Percentiles rank a stretch among this genome's conserved stretches.
Evolutionary conservation across 441 rosid genomes (phyloP).

Genomic region (Dalechampia spathulata): DNA sequence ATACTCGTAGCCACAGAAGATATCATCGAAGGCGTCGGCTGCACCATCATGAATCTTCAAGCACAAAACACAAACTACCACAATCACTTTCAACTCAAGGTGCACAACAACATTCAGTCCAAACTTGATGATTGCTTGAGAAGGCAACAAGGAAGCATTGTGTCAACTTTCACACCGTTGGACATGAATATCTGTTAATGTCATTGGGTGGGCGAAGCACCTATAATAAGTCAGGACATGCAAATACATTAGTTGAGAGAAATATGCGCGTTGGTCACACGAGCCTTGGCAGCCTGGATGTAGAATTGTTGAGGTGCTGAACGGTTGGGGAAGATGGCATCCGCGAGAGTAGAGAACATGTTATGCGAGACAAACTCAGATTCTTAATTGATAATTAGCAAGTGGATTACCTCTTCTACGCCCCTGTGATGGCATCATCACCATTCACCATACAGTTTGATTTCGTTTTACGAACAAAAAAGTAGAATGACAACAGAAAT

Average conservation of each 20-base stretch:
- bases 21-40: constrained; percentile 34
- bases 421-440: no score
- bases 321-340: no score
- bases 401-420: no score
- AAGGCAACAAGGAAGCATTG: neutral
- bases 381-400: no score
- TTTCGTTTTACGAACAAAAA: neutral
- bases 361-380: no score
- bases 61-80: constrained; percentile 5
- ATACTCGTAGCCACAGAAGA: constrained; percentile 32
- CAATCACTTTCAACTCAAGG: constrained; percentile 1
- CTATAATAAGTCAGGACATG: neutral
- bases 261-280: neutral
- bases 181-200: no score
- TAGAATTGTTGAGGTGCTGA: no score
- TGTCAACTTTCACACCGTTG: no score
- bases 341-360: no score
- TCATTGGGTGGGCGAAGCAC: no score
- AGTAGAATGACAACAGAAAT: constrained; percentile 1
- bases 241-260: neutral
- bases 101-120: no score
- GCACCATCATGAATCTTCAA: constrained; percentile 25
- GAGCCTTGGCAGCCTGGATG: neutral
- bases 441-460: no score
- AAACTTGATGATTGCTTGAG: neutral